A percentile compares a stretch with the other conserved stretches of the same genome.
phyloP scores from a whole-genome alignment of 2,329 filamentous ascomycete genomes.

The Aspergillus alliaceus region DNA sequence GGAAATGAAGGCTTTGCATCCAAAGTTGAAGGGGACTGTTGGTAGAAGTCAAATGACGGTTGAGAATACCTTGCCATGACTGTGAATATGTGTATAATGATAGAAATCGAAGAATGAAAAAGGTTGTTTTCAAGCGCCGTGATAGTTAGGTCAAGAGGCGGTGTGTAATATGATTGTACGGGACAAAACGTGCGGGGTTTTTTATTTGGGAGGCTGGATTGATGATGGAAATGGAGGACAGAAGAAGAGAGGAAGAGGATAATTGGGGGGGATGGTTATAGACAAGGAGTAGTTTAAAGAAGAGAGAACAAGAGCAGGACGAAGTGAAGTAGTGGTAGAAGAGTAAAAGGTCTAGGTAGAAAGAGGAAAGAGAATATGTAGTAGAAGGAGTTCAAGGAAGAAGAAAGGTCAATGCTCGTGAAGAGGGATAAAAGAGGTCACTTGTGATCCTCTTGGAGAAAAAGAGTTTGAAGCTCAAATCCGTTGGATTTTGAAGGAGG shows the following conservation, averaged over 20 bases:
- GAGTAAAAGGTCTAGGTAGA: constrained; percentile 3
- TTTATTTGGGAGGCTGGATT: constrained; percentile 11
- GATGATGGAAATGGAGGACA: constrained; percentile 3
- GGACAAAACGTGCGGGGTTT: constrained; percentile 18
- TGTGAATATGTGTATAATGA: constrained; percentile 23
- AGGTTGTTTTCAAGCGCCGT: neutral
- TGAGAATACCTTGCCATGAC: constrained; percentile 47
- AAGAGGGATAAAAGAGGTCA: constrained; percentile 8
- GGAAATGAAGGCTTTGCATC: constrained; percentile 42
- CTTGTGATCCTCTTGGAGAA: constrained; percentile 13
- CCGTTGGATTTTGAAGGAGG: constrained; percentile 14
- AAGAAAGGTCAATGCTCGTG: constrained; percentile 13
- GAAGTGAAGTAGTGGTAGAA: constrained; percentile 9
- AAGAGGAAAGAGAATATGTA: no score
- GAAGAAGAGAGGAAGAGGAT: constrained; percentile 2
- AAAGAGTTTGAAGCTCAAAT: constrained; percentile 14
- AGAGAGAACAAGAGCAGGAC: constrained; percentile 12
- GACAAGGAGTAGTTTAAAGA: neutral
- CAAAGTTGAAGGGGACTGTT: constrained; percentile 43
- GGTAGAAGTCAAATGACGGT: constrained; percentile 45
- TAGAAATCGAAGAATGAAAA: constrained; percentile 8
- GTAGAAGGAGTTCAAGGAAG: constrained; percentile 11
- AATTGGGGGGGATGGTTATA: constrained; percentile 6
- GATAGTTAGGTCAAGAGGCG: constrained; percentile 19
- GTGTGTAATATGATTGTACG: constrained; percentile 20